phyloP scores from a whole-genome alignment of 768 basidiomycete species.

The Boletus sp. region DNA sequence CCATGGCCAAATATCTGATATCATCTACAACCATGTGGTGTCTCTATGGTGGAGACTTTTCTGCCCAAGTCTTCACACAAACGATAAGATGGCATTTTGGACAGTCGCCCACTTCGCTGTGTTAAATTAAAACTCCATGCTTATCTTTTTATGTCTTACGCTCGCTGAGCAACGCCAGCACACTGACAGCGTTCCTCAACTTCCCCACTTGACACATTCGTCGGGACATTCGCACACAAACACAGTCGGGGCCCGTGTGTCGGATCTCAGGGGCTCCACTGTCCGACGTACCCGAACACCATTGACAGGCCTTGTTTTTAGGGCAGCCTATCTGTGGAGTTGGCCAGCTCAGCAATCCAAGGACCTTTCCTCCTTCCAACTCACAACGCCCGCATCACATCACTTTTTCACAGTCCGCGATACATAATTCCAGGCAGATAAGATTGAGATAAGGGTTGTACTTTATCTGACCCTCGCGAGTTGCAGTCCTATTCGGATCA shows the following conservation, averaged over 20 bases:
- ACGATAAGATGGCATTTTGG: neutral
- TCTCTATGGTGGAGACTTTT: neutral
- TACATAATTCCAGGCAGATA: neutral
- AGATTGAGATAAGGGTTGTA: neutral
- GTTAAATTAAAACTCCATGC: neutral
- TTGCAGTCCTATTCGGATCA: neutral
- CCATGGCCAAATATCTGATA: neutral
- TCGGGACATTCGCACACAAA: neutral
- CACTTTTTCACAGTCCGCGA: slow-evolving; percentile 9
- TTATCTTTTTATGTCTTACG: slow-evolving; percentile 3
- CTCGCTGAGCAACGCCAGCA: neutral
- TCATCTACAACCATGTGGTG: slow-evolving; percentile 2
- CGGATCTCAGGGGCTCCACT: neutral
- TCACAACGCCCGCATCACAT: neutral
- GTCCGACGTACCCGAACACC: neutral
- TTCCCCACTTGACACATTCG: slow-evolving; percentile 1
- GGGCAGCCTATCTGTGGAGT: slow-evolving; percentile 4
- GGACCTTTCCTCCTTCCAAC: neutral
- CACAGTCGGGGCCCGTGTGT: neutral
- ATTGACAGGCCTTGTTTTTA: neutral
- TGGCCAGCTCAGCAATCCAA: slow-evolving; percentile 1
- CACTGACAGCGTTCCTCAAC: neutral
- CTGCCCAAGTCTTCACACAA: slow-evolving; percentile 1
- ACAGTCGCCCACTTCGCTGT: neutral
- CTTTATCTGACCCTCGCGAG: neutral